These are phyloP conservation scores for Penicillium nucicola DNA, from an alignment of 495 filamentous ascomycete genomes.

Conservation along the genomic window DNA sequence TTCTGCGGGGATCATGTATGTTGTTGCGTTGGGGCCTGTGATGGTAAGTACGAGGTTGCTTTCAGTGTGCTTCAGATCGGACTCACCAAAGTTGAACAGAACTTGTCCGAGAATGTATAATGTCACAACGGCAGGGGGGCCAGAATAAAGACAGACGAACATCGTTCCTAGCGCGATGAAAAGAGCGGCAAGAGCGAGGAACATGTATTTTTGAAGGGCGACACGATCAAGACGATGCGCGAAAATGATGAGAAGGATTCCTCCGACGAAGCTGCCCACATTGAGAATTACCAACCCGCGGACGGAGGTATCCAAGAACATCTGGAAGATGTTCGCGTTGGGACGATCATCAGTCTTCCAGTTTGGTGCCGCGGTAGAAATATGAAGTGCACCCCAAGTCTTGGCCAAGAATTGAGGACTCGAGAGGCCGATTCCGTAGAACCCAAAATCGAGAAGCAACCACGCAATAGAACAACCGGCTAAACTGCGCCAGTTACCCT, in stretches of 20 bases:
- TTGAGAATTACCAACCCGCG: constrained; percentile 41
- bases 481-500: constrained; percentile 52
- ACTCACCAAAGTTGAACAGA: constrained; percentile 60
- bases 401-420: constrained; percentile 41
- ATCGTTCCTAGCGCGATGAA: constrained; percentile 50
- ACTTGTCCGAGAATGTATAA: constrained; percentile 59
- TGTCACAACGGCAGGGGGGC: constrained; percentile 45
- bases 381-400: constrained; percentile 39
- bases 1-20: constrained; percentile 60
- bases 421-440: constrained; percentile 54
- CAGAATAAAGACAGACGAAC: constrained; percentile 38
- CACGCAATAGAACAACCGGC: constrained; percentile 47
- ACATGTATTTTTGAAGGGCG: constrained; percentile 46
- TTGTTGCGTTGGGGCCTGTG: constrained; percentile 55
- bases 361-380: constrained; percentile 25
- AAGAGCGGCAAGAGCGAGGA: constrained; percentile 42
- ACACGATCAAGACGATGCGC: constrained; percentile 47
- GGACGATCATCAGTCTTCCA: constrained; percentile 38
- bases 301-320: constrained; percentile 39
- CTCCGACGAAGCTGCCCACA: constrained; percentile 46
- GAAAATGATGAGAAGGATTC: constrained; percentile 40
- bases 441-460: constrained; percentile 54
- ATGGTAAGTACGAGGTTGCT: constrained; percentile 6
- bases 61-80: neutral
- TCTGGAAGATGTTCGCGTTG: constrained; percentile 32